These are phyloP conservation scores for Pyrus betulifolia DNA, from an alignment of 306 rosid species.

Conservation along the genomic window DNA sequence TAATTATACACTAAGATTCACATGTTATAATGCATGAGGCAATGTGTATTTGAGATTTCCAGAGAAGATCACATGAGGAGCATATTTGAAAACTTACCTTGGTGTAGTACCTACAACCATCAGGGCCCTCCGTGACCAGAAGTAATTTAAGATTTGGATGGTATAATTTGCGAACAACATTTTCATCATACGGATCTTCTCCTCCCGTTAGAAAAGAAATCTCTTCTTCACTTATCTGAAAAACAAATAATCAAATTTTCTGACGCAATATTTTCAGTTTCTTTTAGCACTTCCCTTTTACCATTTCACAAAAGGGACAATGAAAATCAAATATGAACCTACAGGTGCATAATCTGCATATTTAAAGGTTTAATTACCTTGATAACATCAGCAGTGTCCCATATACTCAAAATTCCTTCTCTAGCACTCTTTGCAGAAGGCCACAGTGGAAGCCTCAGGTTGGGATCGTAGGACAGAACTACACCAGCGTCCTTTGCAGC, in stretches of 20 bases:
- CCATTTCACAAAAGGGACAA: slow-evolving; percentile 2
- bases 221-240: slow-evolving; percentile 89
- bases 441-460: slow-evolving; percentile 96
- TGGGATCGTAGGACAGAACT: slow-evolving; percentile 83
- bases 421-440: slow-evolving; percentile 82
- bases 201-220: slow-evolving; percentile 74
- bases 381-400: slow-evolving; percentile 87
- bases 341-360: slow-evolving; percentile 9
- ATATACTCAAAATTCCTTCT: slow-evolving; percentile 89
- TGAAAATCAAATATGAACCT: slow-evolving; percentile 8
- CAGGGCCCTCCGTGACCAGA: slow-evolving; percentile 90
- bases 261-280: neutral
- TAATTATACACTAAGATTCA: neutral
- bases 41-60: neutral
- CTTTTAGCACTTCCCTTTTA: neutral
- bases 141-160: slow-evolving; percentile 83
- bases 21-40: neutral
- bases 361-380: slow-evolving; percentile 41
- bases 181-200: slow-evolving; percentile 80
- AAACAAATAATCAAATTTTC: slow-evolving; percentile 14
- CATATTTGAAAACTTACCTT: slow-evolving; percentile 44
- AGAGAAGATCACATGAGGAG: neutral
- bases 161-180: slow-evolving; percentile 67
- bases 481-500: slow-evolving; percentile 91
- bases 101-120: slow-evolving; percentile 91